A percentile compares a stretch with the other conserved stretches of the same genome.
Conservation (phyloP, 2,329 filamentous ascomycete species). For the Aspergillus bombycis region DNA sequence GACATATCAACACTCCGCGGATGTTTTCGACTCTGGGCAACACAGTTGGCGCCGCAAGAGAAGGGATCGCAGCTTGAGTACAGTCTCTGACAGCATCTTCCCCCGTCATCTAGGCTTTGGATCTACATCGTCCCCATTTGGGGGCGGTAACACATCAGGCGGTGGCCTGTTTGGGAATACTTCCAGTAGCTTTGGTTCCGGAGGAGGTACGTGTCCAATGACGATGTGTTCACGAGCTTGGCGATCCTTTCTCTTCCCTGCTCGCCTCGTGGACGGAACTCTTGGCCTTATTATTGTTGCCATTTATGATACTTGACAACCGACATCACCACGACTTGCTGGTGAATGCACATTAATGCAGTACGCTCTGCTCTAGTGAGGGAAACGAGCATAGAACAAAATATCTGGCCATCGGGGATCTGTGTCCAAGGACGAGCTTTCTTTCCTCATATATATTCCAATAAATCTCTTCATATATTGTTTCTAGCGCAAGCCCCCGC, state of each 20-base stretch:
- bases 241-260: slow-evolving; percentile 27
- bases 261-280: slow-evolving; percentile 15
- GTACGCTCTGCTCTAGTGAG: neutral
- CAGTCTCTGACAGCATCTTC: slow-evolving; percentile 43
- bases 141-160: slow-evolving; percentile 35
- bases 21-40: slow-evolving; percentile 31
- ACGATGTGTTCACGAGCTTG: slow-evolving; percentile 25
- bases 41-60: slow-evolving; percentile 31
- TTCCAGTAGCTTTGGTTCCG: slow-evolving; percentile 44
- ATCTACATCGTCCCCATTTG: slow-evolving; percentile 43
- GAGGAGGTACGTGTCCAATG: slow-evolving; percentile 45
- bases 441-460: neutral
- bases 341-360: neutral
- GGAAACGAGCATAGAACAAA: neutral
- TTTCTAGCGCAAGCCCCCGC: neutral
- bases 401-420: neutral
- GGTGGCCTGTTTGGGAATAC: slow-evolving; percentile 41
- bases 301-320: neutral
- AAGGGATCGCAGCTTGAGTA: slow-evolving; percentile 36
- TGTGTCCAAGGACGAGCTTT: slow-evolving; percentile 9
- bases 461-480: slow-evolving; percentile 8
- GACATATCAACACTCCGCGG: slow-evolving; percentile 24
- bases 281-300: neutral
- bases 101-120: slow-evolving; percentile 45
- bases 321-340: neutral